phyloP scores from a whole-genome alignment of 345 rosid genomes.

The Tarenaya hassleriana region DNA sequence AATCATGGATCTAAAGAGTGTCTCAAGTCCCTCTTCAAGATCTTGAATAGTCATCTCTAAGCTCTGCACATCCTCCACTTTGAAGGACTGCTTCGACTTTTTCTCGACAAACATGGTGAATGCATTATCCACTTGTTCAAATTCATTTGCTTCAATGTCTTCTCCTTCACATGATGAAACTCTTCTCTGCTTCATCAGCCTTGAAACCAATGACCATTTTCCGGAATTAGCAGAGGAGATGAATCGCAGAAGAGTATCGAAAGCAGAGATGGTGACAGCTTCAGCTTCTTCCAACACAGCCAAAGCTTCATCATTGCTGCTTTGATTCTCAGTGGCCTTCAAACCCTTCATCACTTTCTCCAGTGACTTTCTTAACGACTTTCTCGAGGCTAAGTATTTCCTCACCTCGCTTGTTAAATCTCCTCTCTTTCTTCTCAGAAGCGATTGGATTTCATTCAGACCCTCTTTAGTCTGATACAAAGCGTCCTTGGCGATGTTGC shows the following conservation, averaged over 20 bases:
- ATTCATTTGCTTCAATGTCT: conserved; percentile 31
- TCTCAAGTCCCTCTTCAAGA: conserved; percentile 39
- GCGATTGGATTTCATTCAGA: conserved; percentile 26
- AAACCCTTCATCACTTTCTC: conserved; percentile 18
- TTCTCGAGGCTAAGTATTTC: conserved; percentile 26
- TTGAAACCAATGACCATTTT: conserved; percentile 35
- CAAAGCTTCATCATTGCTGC: neutral
- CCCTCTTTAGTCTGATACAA: conserved; percentile 23
- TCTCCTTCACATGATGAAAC: conserved; percentile 25
- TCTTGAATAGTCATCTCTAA: conserved; percentile 34
- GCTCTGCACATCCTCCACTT: conserved; percentile 18
- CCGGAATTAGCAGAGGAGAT: conserved; percentile 2
- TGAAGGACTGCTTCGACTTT: conserved; percentile 14
- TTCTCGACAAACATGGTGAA: conserved; percentile 15
- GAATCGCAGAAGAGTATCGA: neutral
- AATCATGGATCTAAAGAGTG: conserved; percentile 30
- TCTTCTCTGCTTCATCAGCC: conserved; percentile 28
- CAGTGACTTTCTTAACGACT: conserved; percentile 18
- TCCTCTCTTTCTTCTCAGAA: conserved; percentile 22
- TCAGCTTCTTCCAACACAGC: conserved; percentile 1
- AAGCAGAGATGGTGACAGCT: neutral
- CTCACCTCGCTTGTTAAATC: conserved; percentile 7
- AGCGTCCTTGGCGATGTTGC: conserved; percentile 24
- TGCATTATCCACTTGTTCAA: conserved; percentile 25
- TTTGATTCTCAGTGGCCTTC: conserved; percentile 11